Conservation (phyloP, 1,284 basidiomycete species). For the Rhodofomes roseus region DNA sequence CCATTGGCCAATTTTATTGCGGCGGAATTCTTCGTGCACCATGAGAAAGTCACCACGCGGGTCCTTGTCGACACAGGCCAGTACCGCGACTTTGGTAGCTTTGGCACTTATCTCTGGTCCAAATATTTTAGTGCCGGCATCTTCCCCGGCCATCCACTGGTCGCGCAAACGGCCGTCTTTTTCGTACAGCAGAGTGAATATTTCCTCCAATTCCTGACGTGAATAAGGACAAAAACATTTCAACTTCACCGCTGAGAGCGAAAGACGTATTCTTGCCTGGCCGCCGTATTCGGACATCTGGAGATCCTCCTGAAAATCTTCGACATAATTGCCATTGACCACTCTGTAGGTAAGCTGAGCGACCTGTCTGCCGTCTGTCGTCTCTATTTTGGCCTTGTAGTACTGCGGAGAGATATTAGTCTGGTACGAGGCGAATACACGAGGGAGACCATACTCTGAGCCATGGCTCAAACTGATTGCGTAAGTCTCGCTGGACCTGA, state of each 20-base stretch:
- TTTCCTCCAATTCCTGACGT: not conserved
- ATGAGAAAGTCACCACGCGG: not conserved
- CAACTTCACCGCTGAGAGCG: not conserved
- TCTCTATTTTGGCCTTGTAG: constrained; percentile 5
- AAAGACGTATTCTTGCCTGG: not conserved
- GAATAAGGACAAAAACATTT: not conserved
- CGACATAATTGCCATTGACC: constrained; percentile 3
- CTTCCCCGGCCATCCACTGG: not conserved
- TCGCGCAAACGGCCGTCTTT: not conserved
- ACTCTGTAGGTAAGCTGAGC: constrained; percentile 2
- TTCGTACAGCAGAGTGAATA: not conserved
- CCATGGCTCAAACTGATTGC: constrained; percentile 7
- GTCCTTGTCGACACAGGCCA: constrained; percentile 1
- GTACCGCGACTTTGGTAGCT: not conserved
- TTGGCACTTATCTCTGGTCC: constrained; percentile 4
- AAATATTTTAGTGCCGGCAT: constrained; percentile 1
- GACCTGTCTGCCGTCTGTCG: not conserved
- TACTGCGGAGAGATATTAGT: not conserved
- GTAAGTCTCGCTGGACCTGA: constrained; percentile 4
- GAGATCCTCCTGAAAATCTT: constrained; percentile 7
- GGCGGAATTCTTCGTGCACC: not conserved
- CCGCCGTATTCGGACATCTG: constrained; percentile 6
- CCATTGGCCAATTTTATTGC: not conserved
- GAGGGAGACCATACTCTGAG: constrained; percentile 1
- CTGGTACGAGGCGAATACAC: not conserved